Conservation (phyloP, 2,329 filamentous ascomycete species). For the Magnaporthiopsis rhizophila region DNA sequence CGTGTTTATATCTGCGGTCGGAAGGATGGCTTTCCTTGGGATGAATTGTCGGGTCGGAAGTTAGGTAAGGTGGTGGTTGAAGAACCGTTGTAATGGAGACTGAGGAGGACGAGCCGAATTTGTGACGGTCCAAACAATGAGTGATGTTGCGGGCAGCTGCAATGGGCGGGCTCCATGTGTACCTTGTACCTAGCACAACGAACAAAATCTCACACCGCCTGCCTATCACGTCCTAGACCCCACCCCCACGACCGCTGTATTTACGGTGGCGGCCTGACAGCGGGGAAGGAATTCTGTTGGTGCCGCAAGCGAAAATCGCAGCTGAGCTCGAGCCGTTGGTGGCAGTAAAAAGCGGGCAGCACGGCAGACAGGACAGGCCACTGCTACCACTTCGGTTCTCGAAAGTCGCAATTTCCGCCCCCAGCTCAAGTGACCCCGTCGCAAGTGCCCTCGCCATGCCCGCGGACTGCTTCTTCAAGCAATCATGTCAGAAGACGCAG, state of each 20-base stretch:
- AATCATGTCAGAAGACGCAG: slow-evolving; percentile 43
- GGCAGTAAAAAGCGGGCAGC: background rate
- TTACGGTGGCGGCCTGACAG: background rate
- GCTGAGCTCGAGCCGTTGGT: background rate
- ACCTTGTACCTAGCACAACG: background rate
- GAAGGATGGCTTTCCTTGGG: background rate
- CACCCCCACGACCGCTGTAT: background rate
- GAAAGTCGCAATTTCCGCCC: background rate
- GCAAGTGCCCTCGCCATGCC: slow-evolving; percentile 12
- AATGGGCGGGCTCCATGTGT: background rate
- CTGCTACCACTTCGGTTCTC: background rate
- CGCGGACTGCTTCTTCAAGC: slow-evolving; percentile 8
- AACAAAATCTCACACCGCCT: background rate
- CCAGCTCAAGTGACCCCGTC: slow-evolving; percentile 4
- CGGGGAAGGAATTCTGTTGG: background rate
- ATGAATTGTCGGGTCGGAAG: background rate
- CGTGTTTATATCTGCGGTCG: too few species aligned
- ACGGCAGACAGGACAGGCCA: background rate
- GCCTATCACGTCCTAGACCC: background rate
- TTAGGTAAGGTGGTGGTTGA: background rate
- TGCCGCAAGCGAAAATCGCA: background rate
- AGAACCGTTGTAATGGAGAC: background rate
- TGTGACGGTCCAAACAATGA: background rate
- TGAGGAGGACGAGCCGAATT: background rate
- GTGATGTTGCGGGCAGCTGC: background rate